Evolutionary conservation across 805 yeast genomes (phyloP).

Genomic region (Sugiyamaella lignohabitans): DNA sequence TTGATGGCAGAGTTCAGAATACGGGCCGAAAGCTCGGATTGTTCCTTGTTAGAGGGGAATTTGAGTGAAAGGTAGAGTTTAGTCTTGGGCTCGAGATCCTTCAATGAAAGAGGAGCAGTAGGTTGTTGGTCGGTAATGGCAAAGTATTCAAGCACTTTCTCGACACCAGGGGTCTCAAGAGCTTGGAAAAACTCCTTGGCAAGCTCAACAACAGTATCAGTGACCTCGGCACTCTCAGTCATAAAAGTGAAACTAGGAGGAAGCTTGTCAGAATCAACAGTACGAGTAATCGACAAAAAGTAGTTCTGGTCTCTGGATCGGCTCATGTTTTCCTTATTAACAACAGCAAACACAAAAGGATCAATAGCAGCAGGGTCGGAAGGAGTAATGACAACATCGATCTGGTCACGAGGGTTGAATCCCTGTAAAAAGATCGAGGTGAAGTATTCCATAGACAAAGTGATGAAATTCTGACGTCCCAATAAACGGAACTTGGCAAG

Average conservation of each 20-base stretch:
- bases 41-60: conserved; percentile 44
- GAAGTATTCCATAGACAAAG: conserved; percentile 57
- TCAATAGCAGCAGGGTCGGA: conserved; percentile 48
- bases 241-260: conserved; percentile 77
- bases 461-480: conserved; percentile 73
- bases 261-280: conserved; percentile 63
- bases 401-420: conserved; percentile 45
- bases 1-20: conserved; percentile 51
- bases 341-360: conserved; percentile 75
- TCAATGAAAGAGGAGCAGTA: conserved; percentile 58
- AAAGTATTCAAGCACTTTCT: conserved; percentile 51
- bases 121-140: conserved; percentile 79
- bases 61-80: conserved; percentile 46
- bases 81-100: conserved; percentile 49
- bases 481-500: conserved; percentile 55
- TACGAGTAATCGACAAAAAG: conserved; percentile 76
- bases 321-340: conserved; percentile 78
- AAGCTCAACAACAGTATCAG: conserved; percentile 45
- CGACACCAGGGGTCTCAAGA: conserved; percentile 38
- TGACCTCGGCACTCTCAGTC: conserved; percentile 83
- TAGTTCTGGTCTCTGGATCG: conserved; percentile 68
- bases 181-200: conserved; percentile 42
- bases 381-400: conserved; percentile 57
- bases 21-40: conserved; percentile 43
- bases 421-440: conserved; percentile 50